Evolutionary conservation across 148 eudicot species (phyloP).

Genomic region (Persicaria tinctoria): DNA sequence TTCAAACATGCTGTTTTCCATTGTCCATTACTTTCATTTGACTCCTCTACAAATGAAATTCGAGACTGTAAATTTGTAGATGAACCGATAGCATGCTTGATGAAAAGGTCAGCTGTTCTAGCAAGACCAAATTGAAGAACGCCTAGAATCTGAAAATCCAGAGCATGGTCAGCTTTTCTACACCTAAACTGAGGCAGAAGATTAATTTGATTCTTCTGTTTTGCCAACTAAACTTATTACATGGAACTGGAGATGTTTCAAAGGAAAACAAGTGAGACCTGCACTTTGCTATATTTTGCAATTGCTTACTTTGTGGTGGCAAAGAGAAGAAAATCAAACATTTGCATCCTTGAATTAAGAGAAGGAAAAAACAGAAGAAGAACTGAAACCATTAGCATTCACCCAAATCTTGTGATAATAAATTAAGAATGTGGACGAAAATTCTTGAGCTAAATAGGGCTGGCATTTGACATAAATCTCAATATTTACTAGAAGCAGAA

Average conservation of each 20-base stretch:
- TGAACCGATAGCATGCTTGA: constrained; percentile 61
- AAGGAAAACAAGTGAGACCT: neutral
- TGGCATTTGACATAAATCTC: neutral
- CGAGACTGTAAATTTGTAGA: constrained; percentile 33
- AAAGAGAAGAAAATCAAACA: neutral
- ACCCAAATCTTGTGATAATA: neutral
- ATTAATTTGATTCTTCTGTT: neutral
- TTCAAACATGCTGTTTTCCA: constrained; percentile 40
- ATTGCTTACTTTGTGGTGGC: neutral
- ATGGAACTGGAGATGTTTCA: neutral
- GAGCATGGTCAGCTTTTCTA: neutral
- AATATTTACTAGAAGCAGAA: neutral
- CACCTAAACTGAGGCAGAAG: neutral
- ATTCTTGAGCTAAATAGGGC: neutral
- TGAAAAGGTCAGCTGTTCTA: constrained; percentile 73
- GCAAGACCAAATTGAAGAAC: constrained; percentile 84
- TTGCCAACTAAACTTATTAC: neutral
- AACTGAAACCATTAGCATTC: neutral
- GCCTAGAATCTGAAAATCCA: constrained; percentile 50
- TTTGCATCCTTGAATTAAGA: neutral
- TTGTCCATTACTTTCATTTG: constrained; percentile 27
- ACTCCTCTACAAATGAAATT: constrained; percentile 42
- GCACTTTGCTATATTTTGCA: neutral
- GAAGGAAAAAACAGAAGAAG: neutral
- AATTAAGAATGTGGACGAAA: too few relatives aligned